Percentiles rank a stretch among this genome's conserved stretches.
These are phyloP conservation scores for Suillus spraguei DNA, from an alignment of 768 basidiomycete species.

Conservation along the genomic window DNA sequence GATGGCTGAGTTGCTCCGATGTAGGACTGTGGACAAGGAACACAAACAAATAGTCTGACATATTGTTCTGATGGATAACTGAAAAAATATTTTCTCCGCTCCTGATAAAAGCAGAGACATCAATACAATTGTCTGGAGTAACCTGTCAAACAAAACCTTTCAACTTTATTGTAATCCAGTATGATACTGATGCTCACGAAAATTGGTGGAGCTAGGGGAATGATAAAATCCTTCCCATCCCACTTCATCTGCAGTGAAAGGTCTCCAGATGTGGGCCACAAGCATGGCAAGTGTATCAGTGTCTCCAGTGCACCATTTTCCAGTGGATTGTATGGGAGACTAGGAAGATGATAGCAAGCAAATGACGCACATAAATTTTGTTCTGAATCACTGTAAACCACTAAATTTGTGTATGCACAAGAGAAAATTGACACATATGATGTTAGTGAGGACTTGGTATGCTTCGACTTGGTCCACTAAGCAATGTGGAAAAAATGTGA, in stretches of 20 bases:
- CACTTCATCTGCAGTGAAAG: slow-evolving; percentile 20
- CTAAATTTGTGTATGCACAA: background rate
- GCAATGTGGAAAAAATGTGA: slow-evolving; percentile 27
- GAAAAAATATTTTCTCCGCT: slow-evolving; percentile 46
- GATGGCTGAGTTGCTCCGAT: slow-evolving; percentile 38
- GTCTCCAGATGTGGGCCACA: slow-evolving; percentile 44
- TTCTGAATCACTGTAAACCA: slow-evolving; percentile 32
- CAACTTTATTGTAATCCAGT: background rate
- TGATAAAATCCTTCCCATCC: slow-evolving; percentile 11
- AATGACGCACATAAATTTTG: slow-evolving; percentile 46
- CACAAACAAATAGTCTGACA: slow-evolving; percentile 47
- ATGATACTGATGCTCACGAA: slow-evolving; percentile 37
- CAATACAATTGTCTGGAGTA: slow-evolving; percentile 52
- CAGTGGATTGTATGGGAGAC: slow-evolving; percentile 19
- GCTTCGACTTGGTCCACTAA: slow-evolving; percentile 41
- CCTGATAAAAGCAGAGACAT: slow-evolving; percentile 48
- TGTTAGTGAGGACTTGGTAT: slow-evolving; percentile 24
- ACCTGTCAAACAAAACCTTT: slow-evolving; percentile 33
- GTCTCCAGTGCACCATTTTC: slow-evolving; percentile 17
- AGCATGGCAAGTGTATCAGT: slow-evolving; percentile 31
- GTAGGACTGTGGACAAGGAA: slow-evolving; percentile 55
- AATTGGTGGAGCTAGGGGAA: slow-evolving; percentile 34
- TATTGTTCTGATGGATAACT: slow-evolving; percentile 44
- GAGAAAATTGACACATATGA: slow-evolving; percentile 34
- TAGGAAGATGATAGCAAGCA: slow-evolving; percentile 42